Conservation (phyloP, 257 asterid species). For the Leonotis leonurus region DNA sequence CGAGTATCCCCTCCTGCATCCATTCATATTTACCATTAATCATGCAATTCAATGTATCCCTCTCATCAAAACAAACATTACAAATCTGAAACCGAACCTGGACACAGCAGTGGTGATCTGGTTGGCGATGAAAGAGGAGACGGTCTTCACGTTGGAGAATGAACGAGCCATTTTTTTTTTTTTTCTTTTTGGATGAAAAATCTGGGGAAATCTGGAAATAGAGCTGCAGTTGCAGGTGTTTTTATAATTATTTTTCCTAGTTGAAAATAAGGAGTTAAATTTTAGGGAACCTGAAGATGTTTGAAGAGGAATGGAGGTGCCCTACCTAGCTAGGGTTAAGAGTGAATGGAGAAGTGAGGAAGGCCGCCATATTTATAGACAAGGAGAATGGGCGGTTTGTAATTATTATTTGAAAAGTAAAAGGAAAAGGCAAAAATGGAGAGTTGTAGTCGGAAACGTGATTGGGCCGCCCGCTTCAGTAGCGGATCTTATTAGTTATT, state of each 20-base stretch:
- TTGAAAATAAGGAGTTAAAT: not conserved
- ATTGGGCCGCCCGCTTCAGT: constrained; percentile 22
- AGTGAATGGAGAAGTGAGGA: not conserved
- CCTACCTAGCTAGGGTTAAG: constrained; percentile 17
- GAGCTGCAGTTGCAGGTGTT: not conserved
- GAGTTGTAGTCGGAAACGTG: not conserved
- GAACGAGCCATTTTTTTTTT: constrained; percentile 40
- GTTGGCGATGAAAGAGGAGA: constrained; percentile 28
- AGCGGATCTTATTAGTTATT: too few species aligned
- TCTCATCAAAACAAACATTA: too few species aligned
- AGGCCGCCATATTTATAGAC: constrained; percentile 34
- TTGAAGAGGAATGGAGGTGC: not conserved
- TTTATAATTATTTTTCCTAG: not conserved
- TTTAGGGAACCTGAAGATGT: not conserved
- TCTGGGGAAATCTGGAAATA: not conserved
- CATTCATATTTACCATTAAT: too few species aligned
- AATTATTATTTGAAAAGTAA: not conserved
- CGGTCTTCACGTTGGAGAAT: constrained; percentile 26
- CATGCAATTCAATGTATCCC: too few species aligned
- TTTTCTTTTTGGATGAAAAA: not conserved
- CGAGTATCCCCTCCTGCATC: constrained; percentile 41
- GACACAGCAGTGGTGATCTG: constrained; percentile 25
- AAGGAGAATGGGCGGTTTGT: not conserved
- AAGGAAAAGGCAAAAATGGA: not conserved
- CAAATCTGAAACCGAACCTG: constrained; percentile 18